Base-by-base conservation (phyloP, 495 filamentous ascomycete species). In the Aspergillus funiculosus region DNA sequence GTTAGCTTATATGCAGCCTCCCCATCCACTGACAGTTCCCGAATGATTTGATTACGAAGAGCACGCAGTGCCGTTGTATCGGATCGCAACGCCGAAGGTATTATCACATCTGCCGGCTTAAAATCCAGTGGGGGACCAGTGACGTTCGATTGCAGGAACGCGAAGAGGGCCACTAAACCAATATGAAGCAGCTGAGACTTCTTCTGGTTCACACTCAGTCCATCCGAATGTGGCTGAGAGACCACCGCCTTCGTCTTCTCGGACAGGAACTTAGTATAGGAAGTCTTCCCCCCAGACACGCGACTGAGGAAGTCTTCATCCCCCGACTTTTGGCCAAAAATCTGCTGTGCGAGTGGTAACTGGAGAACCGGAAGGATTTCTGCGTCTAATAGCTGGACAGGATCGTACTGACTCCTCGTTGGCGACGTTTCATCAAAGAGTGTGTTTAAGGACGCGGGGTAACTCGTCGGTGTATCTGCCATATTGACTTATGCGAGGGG, bases 61-160 rank as follows among this genome's bases (percentile, higher is more conserved):
- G 57, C 48, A 46, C 66, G 57, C 4, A 58, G 59, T 5, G 50
- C 54, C 30, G 42, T 44, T 36, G 43, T 29, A 27, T 63, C 53
- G 32, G 62, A 47, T 45, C 59, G 61, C 18, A 70, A 48, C 29
- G 50, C 42, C 22, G 57, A 46, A 5, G 81, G 79, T 14, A 91
- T 63, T n/a, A 89, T 67, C 0, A 65, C 37, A 5, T 74, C 61
- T 2, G 72, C 64, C 5, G 78, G 66, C 30, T 58, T 61, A 58
- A 80, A 85, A 0, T 67, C 57, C n/a, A 87, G 67, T 0, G 82
- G 80, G 17, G 90, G 94, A 0, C 92, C 92, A 10, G 92, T 96
- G 39, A 96, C 85, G 61, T 88, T 97, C 1, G 82, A 81, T 53
- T 97, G 92, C 15, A 96, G 62, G 61, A 97, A 97, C n/a, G 80